Base-by-base conservation (phyloP, 768 basidiomycete genomes). In the Auricularia cornea region DNA sequence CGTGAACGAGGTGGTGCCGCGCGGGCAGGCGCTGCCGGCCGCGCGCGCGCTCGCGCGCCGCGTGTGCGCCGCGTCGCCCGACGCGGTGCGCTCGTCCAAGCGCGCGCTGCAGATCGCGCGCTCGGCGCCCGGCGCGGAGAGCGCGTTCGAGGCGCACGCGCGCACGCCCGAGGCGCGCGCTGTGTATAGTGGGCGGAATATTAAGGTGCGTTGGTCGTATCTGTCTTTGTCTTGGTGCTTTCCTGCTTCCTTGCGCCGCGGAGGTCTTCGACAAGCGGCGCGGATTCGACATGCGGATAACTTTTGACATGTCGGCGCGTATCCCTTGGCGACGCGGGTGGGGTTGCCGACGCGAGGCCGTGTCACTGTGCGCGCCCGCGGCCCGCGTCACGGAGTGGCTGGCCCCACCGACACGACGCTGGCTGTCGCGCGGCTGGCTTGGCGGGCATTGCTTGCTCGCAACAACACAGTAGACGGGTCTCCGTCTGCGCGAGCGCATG, bases 41-140 rank as follows among this genome's bases (percentile, higher is more conserved):
- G 91, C 92, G 2, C 72, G 93, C 31, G 74, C 76, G 3, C 72
- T 84, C 62, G 91, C 92, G 2, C 74, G 78, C 60, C 75, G 81
- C 61, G 85, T 93, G 65, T 73, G 74, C 18, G 69, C 70, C 28
- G 89, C 89, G 68, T 91, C 89, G 1, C 92, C 92, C 0, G 92
- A 93, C 71, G 80, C 91, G 0, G 86, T 93, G 1, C 87, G 89
- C 67, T 80, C 83, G 56, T 88, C 90, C 2, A 94, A 93, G 71
- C 77, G 80, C n/a, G 88, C 81, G 1, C 75, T 94, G 10, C 61
- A 89, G 18, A 72, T 88, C 2, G 75, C 72, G 8, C 70, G 82
- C 1, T 81, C 85, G 65, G 75, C 78, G 48, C 77, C 79, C n/a
- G 79, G 80, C 44, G 73, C 84, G 51, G 80, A 84, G 28, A 79